Evolutionary conservation across 495 filamentous ascomycete species (phyloP), one percentile per base, ranked within the genome.

Genomic region (Opeltia flavorubescens): DNA sequence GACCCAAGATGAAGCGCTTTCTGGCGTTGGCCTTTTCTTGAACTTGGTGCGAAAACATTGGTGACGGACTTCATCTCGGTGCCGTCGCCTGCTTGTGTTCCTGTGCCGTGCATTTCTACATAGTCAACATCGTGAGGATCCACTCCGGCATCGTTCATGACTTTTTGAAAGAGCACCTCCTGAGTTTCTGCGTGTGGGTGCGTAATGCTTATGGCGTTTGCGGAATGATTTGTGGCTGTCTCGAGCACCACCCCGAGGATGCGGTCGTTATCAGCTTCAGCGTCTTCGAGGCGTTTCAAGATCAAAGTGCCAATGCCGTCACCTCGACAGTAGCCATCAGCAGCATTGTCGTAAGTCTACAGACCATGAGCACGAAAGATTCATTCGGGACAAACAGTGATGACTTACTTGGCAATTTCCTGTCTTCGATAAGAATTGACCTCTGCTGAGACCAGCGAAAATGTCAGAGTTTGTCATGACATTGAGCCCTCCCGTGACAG

Each of bases 341-440:
- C 83, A 21, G 68, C 74, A 53, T 84, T 75, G 51, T 86, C 83
- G 43, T 85, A 86, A 0, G 83, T 83, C 34, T n/a, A n/a, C n/a
- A n/a, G n/a, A n/a, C n/a, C n/a, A n/a, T n/a, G n/a, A n/a, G n/a
- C n/a, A n/a, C n/a, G n/a, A n/a, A n/a, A n/a, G n/a, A n/a, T n/a
- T n/a, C n/a, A n/a, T n/a, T n/a, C n/a, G n/a, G n/a, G n/a, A n/a
- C n/a, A n/a, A n/a, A n/a, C n/a, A n/a, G n/a, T n/a, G n/a, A n/a
- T n/a, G n/a, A n/a, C n/a, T n/a, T n/a, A n/a, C n/a, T n/a, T 84
- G 84, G 63, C 85, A 89, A 49, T 80, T 77, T 21, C 84, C 83
- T 43, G 73, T 85, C 48, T 80, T 79, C n/a, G 39, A 40, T 45
- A 88, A 65, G 67, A 89, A 89, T 61, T 89, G 81, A 2, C 81